Evolutionary conservation across 1,284 basidiomycete species (phyloP).

Genomic region (Violaceomyces palustris): DNA sequence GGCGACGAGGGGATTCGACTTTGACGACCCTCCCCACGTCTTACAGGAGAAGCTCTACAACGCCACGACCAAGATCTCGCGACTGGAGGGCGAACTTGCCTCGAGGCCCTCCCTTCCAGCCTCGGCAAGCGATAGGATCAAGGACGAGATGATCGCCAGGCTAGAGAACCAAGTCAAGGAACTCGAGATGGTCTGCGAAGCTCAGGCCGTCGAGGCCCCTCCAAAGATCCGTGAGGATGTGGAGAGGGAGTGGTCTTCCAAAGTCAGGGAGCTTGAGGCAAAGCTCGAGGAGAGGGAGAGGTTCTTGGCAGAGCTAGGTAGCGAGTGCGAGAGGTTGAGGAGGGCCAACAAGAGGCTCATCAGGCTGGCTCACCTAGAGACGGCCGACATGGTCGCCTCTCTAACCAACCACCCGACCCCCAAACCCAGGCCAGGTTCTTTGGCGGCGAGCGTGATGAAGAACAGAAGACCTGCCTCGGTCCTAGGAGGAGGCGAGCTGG

Average conservation of each 20-base stretch:
- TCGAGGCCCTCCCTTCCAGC: slow-evolving; percentile 23
- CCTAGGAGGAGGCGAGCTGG: no score
- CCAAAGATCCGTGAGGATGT: slow-evolving; percentile 44
- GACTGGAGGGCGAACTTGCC: slow-evolving; percentile 23
- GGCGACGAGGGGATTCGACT: slow-evolving; percentile 9
- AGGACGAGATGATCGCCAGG: slow-evolving; percentile 20
- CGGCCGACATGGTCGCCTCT: slow-evolving; percentile 22
- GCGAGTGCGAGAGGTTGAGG: slow-evolving; percentile 20
- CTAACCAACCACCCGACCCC: background rate
- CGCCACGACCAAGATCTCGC: slow-evolving; percentile 23
- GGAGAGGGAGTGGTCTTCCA: slow-evolving; percentile 22
- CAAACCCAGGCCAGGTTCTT: no score
- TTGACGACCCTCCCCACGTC: slow-evolving; percentile 31
- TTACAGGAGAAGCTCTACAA: slow-evolving; percentile 46
- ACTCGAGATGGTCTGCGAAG: slow-evolving; percentile 44
- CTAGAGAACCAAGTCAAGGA: slow-evolving; percentile 34
- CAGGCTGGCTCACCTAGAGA: slow-evolving; percentile 33
- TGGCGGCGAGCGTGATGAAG: no score
- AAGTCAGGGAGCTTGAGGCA: slow-evolving; percentile 9
- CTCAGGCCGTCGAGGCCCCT: slow-evolving; percentile 32
- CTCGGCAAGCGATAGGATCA: slow-evolving; percentile 2
- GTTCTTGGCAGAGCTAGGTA: slow-evolving; percentile 26
- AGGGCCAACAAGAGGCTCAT: slow-evolving; percentile 18
- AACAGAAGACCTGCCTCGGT: no score
- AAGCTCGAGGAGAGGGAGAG: slow-evolving; percentile 23